phyloP scores from a whole-genome alignment of 192 early-diverging fungal genomes.

The Coemansia sp. region DNA sequence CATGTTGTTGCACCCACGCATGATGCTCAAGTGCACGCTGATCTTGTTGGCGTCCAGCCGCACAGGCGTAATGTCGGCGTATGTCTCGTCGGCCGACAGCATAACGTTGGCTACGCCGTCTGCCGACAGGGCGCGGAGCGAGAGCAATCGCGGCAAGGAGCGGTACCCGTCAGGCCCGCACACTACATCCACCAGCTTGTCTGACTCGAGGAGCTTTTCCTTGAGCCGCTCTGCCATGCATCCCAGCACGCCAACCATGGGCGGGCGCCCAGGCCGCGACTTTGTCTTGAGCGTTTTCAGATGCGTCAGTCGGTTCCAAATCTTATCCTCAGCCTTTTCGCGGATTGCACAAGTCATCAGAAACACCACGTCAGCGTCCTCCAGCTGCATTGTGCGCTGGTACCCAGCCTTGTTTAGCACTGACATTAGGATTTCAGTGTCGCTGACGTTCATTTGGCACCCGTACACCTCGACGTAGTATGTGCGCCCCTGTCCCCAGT shows the following conservation, averaged over 20 bases:
- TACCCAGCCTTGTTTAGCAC: conserved; percentile 72
- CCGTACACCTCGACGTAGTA: conserved; percentile 80
- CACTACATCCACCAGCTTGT: conserved; percentile 72
- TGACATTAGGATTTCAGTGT: conserved; percentile 76
- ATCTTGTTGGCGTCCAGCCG: conserved; percentile 65
- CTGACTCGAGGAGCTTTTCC: conserved; percentile 67
- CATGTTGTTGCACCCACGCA: conserved; percentile 86
- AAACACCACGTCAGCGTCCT: conserved; percentile 69
- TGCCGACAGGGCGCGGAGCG: conserved; percentile 62
- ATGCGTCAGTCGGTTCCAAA: conserved; percentile 67
- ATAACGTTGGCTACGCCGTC: conserved; percentile 78
- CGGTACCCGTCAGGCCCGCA: conserved; percentile 79
- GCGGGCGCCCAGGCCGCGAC: conserved; percentile 57
- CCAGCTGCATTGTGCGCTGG: conserved; percentile 57
- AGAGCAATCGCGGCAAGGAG: conserved; percentile 72
- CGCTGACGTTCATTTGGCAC: conserved; percentile 83
- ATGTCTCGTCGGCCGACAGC: conserved; percentile 80
- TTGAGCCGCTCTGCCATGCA: conserved; percentile 82
- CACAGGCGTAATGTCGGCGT: conserved; percentile 76
- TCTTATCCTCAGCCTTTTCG: conserved; percentile 74
- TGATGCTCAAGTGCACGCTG: conserved; percentile 71
- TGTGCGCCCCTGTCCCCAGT: conserved; percentile 63
- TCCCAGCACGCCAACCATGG: conserved; percentile 74
- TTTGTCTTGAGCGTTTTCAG: conserved; percentile 63
- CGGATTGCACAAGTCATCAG: conserved; percentile 79